Evolutionary conservation across 495 filamentous ascomycete genomes (phyloP), one percentile per base, ranked within the genome.

Genomic region (Cercophora newfieldiana): DNA sequence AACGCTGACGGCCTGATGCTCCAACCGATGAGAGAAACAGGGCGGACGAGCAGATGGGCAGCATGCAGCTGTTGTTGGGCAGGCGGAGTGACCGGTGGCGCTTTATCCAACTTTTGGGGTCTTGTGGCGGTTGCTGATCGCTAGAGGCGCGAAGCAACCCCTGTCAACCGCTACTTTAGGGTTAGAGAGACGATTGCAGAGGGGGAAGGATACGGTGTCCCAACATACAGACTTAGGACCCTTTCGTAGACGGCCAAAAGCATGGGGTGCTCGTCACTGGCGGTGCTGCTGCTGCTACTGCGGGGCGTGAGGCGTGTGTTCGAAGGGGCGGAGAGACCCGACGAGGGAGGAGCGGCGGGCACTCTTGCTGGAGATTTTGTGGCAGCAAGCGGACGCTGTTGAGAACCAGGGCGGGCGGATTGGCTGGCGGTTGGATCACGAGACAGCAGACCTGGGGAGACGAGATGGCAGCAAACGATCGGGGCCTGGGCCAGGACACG

Each of bases 381-480:
- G 57, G 48, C 44, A 48, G 50, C 21, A 47, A 47, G 59, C 48
- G 24, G 60, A 53, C 58, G 47, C 31, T 51, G 63, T 51, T n/a
- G 19, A 24, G 26, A 24, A 21, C 28, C 26, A 21, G 44, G 48
- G 60, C n/a, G 44, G 48, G 60, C n/a, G 54, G 37, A 65, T 65
- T 66, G 28, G 29, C 37, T 21, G 19, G 56, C 8, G 24, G 26
- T 30, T 22, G 61, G 50, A 64, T 5, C 29, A 60, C 37, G 61
- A 29, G 24, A 19, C 28, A 44, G 59, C 37, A 18, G 2, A 44
- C 4, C 37, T 44, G 37, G 37, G 10, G 12, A 14, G 37, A 60
- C 24, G 61, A 26, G 21, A n/a, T 24, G 26, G 59, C 33, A 16
- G 16, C 19, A 28, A 58, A 21, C 25, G 54, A 29, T 48, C 37